These are phyloP conservation scores for Lentinus polychrous DNA, from an alignment of 1,284 basidiomycete genomes.

Conservation along the genomic window DNA sequence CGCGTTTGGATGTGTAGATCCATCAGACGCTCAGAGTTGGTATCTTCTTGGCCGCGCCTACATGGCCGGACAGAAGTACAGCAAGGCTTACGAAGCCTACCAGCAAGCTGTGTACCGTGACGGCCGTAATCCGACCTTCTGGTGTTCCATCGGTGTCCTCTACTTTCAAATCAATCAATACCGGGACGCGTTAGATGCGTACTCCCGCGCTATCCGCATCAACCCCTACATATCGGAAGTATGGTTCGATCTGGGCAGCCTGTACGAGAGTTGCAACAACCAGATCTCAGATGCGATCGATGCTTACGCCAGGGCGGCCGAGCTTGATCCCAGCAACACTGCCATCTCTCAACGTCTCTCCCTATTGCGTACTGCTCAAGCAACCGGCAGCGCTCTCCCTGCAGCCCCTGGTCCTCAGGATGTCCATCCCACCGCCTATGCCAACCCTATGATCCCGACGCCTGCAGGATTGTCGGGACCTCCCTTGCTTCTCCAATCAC, in stretches of 20 bases:
- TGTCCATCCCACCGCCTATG: slow-evolving; percentile 92
- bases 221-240: slow-evolving; percentile 99
- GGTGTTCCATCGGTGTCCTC: slow-evolving; percentile 98
- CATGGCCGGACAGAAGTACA: slow-evolving; percentile 99
- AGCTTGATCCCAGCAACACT: slow-evolving; percentile 79
- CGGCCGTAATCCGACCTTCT: slow-evolving; percentile 97
- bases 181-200: slow-evolving; percentile 96
- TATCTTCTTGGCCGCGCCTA: slow-evolving; percentile 96
- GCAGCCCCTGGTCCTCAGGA: slow-evolving; percentile 88
- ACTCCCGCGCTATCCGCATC: slow-evolving; percentile 96
- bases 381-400: slow-evolving; percentile 71
- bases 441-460: slow-evolving; percentile 64
- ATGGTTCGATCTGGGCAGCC: slow-evolving; percentile 96
- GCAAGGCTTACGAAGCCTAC: slow-evolving; percentile 99
- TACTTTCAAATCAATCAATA: slow-evolving; percentile 99
- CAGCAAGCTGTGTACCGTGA: slow-evolving; percentile 99
- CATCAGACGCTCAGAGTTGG: slow-evolving; percentile 97
- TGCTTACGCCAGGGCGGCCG: slow-evolving; percentile 88
- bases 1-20: slow-evolving; percentile 48
- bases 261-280: slow-evolving; percentile 99
- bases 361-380: slow-evolving; percentile 76
- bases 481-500: slow-evolving; percentile 51
- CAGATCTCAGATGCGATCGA: slow-evolving; percentile 98
- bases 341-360: slow-evolving; percentile 75
- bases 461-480: slow-evolving; percentile 47